These are phyloP conservation scores for Lichtheimia corymbifera DNA, from an alignment of 371 early-diverging fungal species.

Conservation along the genomic window DNA sequence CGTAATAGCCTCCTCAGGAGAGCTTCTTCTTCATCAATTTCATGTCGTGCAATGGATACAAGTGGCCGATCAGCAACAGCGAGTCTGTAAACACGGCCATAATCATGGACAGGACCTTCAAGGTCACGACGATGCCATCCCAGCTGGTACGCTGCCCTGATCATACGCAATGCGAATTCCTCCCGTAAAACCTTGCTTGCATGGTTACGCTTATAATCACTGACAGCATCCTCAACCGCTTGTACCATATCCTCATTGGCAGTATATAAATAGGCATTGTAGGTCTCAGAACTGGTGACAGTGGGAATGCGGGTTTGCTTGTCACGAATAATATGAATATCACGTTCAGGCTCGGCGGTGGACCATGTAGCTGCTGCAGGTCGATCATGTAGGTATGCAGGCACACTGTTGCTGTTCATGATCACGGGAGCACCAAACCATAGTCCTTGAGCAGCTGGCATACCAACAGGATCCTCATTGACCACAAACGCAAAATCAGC, in stretches of 20 bases:
- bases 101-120: conserved; percentile 51
- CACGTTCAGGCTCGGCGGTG: conserved; percentile 17
- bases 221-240: conserved; percentile 49
- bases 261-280: conserved; percentile 61
- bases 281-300: conserved; percentile 39
- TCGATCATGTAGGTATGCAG: conserved; percentile 55
- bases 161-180: conserved; percentile 53
- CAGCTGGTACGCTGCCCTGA: conserved; percentile 51
- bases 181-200: conserved; percentile 44
- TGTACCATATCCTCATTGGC: conserved; percentile 25
- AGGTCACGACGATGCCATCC: conserved; percentile 55
- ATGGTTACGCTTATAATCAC: conserved; percentile 33
- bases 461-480: conserved; percentile 61
- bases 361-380: conserved; percentile 14
- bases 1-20: conserved; percentile 20
- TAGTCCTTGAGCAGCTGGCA: conserved; percentile 66
- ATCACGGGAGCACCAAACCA: conserved; percentile 64
- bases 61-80: conserved; percentile 33
- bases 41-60: conserved; percentile 32
- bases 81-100: conserved; percentile 43
- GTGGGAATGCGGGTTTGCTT: conserved; percentile 28
- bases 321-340: conserved; percentile 25
- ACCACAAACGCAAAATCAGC: conserved; percentile 63
- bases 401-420: conserved; percentile 54
- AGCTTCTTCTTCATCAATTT: conserved; percentile 42